Evolutionary conservation across 2,329 filamentous ascomycete genomes (phyloP), one percentile per base, ranked within the genome.

Genomic region (Ceratocystis diversiconidia): DNA sequence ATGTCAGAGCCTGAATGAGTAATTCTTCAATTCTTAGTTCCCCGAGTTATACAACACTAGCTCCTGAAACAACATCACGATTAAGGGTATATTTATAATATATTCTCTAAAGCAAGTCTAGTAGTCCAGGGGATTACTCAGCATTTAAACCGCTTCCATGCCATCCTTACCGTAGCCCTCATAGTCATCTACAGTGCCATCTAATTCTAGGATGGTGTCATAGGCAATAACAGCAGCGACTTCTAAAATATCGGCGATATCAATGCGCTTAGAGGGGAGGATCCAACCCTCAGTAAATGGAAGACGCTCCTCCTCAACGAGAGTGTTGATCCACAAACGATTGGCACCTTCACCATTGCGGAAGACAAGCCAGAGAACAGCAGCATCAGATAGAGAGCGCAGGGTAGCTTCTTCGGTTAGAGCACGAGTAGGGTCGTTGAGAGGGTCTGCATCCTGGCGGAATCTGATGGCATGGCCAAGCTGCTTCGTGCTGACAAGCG

Each of bases 381-480:
- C 69, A 44, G 68, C 69, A 57, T 71, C 70, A 28, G 70, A 67
- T 32, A 69, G 41, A 62, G 69, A 71, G 68, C 22, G 68, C 68
- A 61, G 22, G 67, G 1, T 12, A 61, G 22, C 64, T 48, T 46
- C 68, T 3, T 44, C 19, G 6, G 4, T 46, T 22, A 67, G 61
- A 59, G 67, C 69, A 55, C 72, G 72, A 5, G 70, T 60, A 1
- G 72, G 72, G 64, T 74, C 73, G 19, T 67, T 59, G 22, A 68
- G 64, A 36, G 66, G 68, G 7, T 71, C 72, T 2, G 68, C 69
- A n/a, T 68, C 70, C 12, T 73, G 67, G 30, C 73, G 71, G 17
- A 66, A 68, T 25, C 69, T 69, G 5, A 72, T 67, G 4, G 72
- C 73, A 8, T 62, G 50, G n/a, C 73, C 73, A 4, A 73, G 73